Percentiles rank a stretch among this genome's conserved stretches.
phyloP scores from a whole-genome alignment of 1,284 basidiomycete genomes.

The Rhizoctonia solani region DNA sequence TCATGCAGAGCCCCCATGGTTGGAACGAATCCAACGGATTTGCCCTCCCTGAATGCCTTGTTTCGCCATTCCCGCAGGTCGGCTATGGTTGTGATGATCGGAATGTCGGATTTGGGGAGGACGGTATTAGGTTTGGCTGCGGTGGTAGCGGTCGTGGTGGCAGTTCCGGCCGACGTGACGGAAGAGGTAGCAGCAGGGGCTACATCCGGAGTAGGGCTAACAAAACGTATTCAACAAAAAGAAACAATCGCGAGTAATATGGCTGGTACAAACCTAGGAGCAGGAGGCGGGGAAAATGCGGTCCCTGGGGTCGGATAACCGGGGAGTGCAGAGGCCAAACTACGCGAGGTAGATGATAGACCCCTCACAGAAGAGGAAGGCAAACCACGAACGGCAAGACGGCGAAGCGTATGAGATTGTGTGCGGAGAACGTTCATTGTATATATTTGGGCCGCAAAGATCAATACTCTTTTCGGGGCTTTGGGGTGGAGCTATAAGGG shows the following conservation, averaged over 20 bases:
- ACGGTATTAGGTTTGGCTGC: constrained; percentile 7
- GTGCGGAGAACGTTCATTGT: background rate
- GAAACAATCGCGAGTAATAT: too few relatives aligned
- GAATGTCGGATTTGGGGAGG: constrained; percentile 62
- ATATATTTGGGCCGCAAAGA: background rate
- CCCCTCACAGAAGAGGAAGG: background rate
- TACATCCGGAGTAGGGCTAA: too few relatives aligned
- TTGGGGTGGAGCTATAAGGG: too few relatives aligned
- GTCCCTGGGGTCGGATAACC: constrained; percentile 22
- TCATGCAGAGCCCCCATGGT: constrained; percentile 98
- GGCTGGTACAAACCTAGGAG: background rate
- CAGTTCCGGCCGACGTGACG: background rate
- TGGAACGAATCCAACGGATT: constrained; percentile 87
- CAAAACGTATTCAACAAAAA: too few relatives aligned
- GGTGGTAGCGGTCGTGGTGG: constrained; percentile 39
- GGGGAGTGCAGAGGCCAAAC: constrained; percentile 4
- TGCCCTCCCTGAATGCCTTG: constrained; percentile 59
- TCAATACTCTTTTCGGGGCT: too few relatives aligned
- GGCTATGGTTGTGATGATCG: constrained; percentile 72
- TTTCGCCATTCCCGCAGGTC: constrained; percentile 79
- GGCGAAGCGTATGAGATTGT: constrained; percentile 1
- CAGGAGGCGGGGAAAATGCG: constrained; percentile 25
- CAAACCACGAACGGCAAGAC: background rate
- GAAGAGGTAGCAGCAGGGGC: too few relatives aligned
- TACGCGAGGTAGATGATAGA: background rate